Percentiles rank a stretch among this genome's conserved stretches.
phyloP scores from a whole-genome alignment of 2,329 filamentous ascomycete genomes.

The Teratosphaeria epicoccoides region DNA sequence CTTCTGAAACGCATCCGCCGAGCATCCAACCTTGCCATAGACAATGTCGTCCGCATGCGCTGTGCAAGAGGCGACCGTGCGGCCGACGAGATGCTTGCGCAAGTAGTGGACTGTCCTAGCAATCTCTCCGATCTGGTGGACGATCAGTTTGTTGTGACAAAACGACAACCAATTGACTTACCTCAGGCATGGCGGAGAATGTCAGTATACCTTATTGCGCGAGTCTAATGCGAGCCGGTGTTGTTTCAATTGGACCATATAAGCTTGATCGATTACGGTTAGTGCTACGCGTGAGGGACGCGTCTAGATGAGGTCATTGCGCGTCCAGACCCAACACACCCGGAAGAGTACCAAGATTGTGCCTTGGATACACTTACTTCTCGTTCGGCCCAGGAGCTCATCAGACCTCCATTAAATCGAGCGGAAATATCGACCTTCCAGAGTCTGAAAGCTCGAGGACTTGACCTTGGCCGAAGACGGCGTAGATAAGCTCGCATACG shows the following conservation, averaged over 20 bases:
- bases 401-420: background rate
- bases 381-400: background rate
- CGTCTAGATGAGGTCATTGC: background rate
- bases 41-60: constrained; percentile 73
- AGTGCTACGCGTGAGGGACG: background rate
- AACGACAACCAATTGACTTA: background rate
- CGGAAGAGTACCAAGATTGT: background rate
- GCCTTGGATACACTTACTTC: too few species aligned
- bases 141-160: background rate
- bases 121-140: constrained; percentile 45
- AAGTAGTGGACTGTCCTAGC: constrained; percentile 81
- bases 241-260: too few species aligned
- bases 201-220: too few species aligned
- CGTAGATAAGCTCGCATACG: constrained; percentile 2
- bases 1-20: constrained; percentile 60
- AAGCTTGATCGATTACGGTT: background rate
- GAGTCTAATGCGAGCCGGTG: too few species aligned
- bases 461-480: constrained; percentile 1
- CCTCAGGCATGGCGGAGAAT: constrained; percentile 6
- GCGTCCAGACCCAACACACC: background rate
- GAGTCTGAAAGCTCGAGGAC: background rate
- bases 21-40: constrained; percentile 84
- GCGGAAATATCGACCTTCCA: background rate
- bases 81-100: constrained; percentile 71
- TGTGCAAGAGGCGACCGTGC: constrained; percentile 58